Evolutionary conservation across 495 filamentous ascomycete species (phyloP), one percentile per base, ranked within the genome.

Genomic region (Cryomyces minteri): DNA sequence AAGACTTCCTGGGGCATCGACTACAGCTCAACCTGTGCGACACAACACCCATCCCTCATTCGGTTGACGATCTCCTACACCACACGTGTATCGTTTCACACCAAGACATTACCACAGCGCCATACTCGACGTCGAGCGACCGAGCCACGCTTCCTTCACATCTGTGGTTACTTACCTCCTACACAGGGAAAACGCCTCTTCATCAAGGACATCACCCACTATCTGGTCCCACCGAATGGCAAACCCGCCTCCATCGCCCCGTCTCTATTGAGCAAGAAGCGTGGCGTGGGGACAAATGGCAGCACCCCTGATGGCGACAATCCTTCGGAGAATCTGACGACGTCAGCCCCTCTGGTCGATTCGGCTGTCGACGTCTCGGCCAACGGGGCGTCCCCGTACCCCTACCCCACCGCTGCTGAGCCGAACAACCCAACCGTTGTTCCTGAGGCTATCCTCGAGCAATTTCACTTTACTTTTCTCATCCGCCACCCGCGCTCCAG

Each of bases 191-290:
- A 94, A 65, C 80, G 90, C 46, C 62, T 94, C 53, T 93, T 96
- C 68, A 90, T 98, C 73, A 98, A 98, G 61, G 90, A 96, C 61
- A 98, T 98, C 56, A 73, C 80, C 34, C 77, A 95, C 60, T 94
- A 95, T 59, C 66, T 94, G 39, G 63, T 82, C 45, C 85, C 88
- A 5, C 87, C 85, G 4, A 58, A 77, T 49, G 64, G 66, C n/a
- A 67, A 77, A 44, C 66, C 71, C 12, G 73, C 81, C 37, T 68
- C 62, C 33, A 77, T 88, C 46, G 84, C 84, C 14, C 84, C 84
- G 2, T 88, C 84, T 31, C 67, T 95, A 31, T 57, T 67, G 32
- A 60, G 64, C 54, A 63, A 69, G 51, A 75, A 76, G 51, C 75
- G 75, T 41, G 77, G 78, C 30, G 72, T 81, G 45, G 74, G 76